Conservation (phyloP, 2,329 filamentous ascomycete species). For the Aureobasidium leucospermi region DNA sequence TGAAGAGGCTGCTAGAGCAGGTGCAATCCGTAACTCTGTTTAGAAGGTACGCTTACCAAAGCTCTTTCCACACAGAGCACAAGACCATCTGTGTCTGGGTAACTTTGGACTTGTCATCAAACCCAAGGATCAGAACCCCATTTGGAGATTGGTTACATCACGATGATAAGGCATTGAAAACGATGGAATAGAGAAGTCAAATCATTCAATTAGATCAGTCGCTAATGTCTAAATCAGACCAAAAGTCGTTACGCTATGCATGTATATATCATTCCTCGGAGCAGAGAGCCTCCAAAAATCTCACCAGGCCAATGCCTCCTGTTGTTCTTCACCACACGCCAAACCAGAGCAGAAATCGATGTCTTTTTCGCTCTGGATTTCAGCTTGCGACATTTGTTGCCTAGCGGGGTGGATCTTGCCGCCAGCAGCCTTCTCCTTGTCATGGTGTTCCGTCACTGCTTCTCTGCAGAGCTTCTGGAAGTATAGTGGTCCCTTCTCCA, state of each 20-base stretch:
- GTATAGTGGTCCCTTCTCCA: conserved; percentile 44
- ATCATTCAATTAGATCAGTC: background rate
- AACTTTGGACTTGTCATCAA: too few relatives aligned
- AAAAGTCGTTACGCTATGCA: conserved; percentile 12
- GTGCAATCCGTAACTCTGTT: background rate
- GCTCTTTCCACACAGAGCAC: too few relatives aligned
- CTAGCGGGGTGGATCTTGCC: conserved; percentile 49
- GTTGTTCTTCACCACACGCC: conserved; percentile 6
- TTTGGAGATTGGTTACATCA: background rate
- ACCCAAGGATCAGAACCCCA: too few relatives aligned
- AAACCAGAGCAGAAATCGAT: conserved; percentile 8
- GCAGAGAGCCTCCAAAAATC: background rate
- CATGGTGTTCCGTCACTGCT: conserved; percentile 40
- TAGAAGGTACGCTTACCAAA: background rate
- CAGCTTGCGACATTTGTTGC: conserved; percentile 18
- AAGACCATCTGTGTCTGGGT: too few relatives aligned
- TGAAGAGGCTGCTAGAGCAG: background rate
- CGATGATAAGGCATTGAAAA: background rate
- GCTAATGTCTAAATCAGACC: conserved; percentile 1
- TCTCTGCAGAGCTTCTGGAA: conserved; percentile 49
- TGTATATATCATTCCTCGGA: background rate
- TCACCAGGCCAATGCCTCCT: conserved; percentile 8
- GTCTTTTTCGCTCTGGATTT: background rate
- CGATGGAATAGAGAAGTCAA: background rate
- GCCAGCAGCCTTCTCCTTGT: conserved; percentile 38